Base-by-base conservation (phyloP, 805 yeast species). In the Tetrapisispora phaffii region DNA sequence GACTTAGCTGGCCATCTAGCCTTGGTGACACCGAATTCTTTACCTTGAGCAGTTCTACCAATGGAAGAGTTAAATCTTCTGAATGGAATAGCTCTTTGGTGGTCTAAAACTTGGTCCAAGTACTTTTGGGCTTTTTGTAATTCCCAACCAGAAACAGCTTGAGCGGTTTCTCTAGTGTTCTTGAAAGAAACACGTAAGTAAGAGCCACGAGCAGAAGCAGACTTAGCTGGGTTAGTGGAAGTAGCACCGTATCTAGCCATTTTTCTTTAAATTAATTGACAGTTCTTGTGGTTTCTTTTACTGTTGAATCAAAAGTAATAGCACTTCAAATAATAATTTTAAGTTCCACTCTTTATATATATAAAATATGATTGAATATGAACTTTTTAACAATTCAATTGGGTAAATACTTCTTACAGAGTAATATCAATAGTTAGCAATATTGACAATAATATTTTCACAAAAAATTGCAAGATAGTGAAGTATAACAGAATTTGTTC, bases 1-100 rank as follows among this genome's bases (percentile, higher is more conserved):
- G 96, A 85, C 84, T 93, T 93, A 58, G 80, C 95, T 70, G 98
- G 98, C 98, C 98, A 93, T 87, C 98, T 89, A 65, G 98, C 98
- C 78, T 85, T 89, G 82, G 96, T 87, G 71, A 89, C 96, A 76
- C 97, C 97, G 69, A 90, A 93, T 80, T 93, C 98, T 79, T 93
- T 90, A 78, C 96, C 98, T 79, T 93, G 98, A 64, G 94, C 96
- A 66, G 98, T 88, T 79, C 98, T 85, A 74, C 98, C 98, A 67
- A 86, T 89, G 65, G 96, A 85, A 60, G 84, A 79, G 80, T 85
- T 84, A 79, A 79, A 90, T 80, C 96, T 81, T 82, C 98, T 85
- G 93, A 93, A 87, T 71, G 99, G 99, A 65, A 93, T 86, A 68
- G 97, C 99, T 82, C 97, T 90, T 79, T 93, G 79, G 80, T 93